Base-by-base conservation (phyloP, 305 asterid species). In the Galium porrigens region DNA sequence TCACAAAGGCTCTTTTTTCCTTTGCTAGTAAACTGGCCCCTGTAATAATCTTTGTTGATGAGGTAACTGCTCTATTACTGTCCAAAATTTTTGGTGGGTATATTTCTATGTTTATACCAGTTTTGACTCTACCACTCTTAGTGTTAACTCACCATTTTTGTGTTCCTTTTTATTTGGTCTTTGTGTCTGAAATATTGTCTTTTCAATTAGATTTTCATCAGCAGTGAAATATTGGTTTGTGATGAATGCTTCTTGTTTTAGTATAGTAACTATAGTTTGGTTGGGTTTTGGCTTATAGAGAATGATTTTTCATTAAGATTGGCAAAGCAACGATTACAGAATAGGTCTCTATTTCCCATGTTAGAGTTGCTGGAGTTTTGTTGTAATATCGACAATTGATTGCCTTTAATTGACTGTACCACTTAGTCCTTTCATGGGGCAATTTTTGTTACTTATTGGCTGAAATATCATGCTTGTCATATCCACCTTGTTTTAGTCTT, bases 21-120 rank as follows among this genome's bases (percentile, higher is more conserved):
- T 94, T 89, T 78, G 97, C 99, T 64, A 83, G 94, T 87, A 89
- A 83, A 82, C 82, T 94, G 74, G 86, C 96, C 73, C 97, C 99
- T 68, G 99, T 89, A 49, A 89, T 94, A 39, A 89, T 94, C 74
- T 94, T 94, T 70, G 86, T 94, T 58, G 99, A 94, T 78, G 99
- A 94, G 96, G 99, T 92, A 69, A 76, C 83, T 64, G 7, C n/a
- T 6, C 22, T 17, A 48, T 48, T 48, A 0, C 53, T n/a, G 53
- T 48, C 9, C 53, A 48, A 15, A 4, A 15, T 4, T 48, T 68
- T 55, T 70, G 5, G 6, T 9, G n/a, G 1, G 20, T 18, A 2
- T 41, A 32, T 30, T 12, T 56, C 7, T 30, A 12, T 41, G 12
- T 12, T 41, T 10, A 41, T 41, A 41, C 46, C 15, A 41, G 46